Conservation (phyloP, 306 rosid species). For the Pterocarpus macrocarpus region DNA sequence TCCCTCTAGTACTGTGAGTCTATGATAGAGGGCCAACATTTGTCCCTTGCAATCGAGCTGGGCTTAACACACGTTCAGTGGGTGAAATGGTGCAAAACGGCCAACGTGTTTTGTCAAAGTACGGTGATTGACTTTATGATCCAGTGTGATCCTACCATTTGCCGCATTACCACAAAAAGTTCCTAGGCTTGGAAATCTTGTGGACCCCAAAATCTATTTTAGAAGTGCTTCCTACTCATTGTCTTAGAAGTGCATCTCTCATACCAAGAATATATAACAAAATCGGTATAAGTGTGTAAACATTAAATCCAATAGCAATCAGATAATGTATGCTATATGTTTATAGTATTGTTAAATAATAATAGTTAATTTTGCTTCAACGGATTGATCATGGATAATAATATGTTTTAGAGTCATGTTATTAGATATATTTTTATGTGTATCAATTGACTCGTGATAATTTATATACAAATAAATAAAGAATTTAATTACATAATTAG, state of each 20-base stretch:
- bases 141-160: slow-evolving; percentile 22
- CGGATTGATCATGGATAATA: slow-evolving; percentile 30
- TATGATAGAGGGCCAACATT: too few species aligned
- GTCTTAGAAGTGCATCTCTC: background rate
- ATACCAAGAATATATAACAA: too few species aligned
- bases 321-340: too few species aligned
- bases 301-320: too few species aligned
- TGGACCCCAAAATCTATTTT: slow-evolving; percentile 25
- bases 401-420: too few species aligned
- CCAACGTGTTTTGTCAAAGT: background rate
- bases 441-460: too few species aligned
- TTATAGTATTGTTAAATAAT: background rate
- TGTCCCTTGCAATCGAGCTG: background rate
- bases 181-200: slow-evolving; percentile 29
- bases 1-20: too few species aligned
- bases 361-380: slow-evolving; percentile 30
- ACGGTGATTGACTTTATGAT: slow-evolving; percentile 4
- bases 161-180: slow-evolving; percentile 26
- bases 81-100: background rate
- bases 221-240: background rate
- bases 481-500: too few species aligned
- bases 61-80: background rate
- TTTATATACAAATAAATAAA: too few species aligned
- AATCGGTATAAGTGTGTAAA: too few species aligned
- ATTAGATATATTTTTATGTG: too few species aligned